phyloP scores from a whole-genome alignment of 1,284 basidiomycete genomes.

The Melanopsichium pennsylvanicum region DNA sequence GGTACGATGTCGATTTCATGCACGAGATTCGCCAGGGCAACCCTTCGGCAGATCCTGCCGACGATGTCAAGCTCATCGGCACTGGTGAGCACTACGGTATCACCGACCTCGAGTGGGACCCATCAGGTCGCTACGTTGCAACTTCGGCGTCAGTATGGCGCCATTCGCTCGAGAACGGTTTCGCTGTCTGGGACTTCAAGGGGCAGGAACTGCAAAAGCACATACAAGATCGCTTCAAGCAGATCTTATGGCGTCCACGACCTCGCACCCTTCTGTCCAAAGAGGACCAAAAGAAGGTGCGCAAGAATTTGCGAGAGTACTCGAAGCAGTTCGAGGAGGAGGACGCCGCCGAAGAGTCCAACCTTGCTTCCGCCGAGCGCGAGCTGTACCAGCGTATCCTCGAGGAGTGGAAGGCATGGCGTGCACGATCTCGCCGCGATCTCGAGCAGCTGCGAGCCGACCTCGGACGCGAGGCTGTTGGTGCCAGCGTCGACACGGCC shows the following conservation, averaged over 20 bases:
- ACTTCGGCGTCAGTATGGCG: constrained; percentile 96
- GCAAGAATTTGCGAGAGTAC: constrained; percentile 90
- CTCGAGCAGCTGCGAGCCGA: constrained; percentile 50
- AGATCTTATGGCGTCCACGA: constrained; percentile 96
- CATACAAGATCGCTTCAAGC: constrained; percentile 94
- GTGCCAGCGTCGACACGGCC: constrained; percentile 46
- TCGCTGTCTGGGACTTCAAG: constrained; percentile 96
- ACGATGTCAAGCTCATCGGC: constrained; percentile 81
- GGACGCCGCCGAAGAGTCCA: constrained; percentile 92
- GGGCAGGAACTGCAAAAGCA: constrained; percentile 90
- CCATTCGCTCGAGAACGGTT: constrained; percentile 95
- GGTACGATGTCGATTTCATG: constrained; percentile 97
- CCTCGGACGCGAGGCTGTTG: constrained; percentile 41
- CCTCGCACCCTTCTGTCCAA: constrained; percentile 85
- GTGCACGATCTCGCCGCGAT: constrained; percentile 58
- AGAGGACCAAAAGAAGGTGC: constrained; percentile 86
- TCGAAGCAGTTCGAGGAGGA: constrained; percentile 94
- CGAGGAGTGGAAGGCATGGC: constrained; percentile 99
- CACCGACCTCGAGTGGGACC: constrained; percentile 99
- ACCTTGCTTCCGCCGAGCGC: constrained; percentile 89
- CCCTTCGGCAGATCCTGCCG: constrained; percentile 73
- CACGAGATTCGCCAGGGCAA: constrained; percentile 71
- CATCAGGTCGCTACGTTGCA: constrained; percentile 89
- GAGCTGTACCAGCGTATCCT: constrained; percentile 89
- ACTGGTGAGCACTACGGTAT: constrained; percentile 97